Conservation (phyloP, 148 eudicot genomes). For the Vaccinium corymbosum region DNA sequence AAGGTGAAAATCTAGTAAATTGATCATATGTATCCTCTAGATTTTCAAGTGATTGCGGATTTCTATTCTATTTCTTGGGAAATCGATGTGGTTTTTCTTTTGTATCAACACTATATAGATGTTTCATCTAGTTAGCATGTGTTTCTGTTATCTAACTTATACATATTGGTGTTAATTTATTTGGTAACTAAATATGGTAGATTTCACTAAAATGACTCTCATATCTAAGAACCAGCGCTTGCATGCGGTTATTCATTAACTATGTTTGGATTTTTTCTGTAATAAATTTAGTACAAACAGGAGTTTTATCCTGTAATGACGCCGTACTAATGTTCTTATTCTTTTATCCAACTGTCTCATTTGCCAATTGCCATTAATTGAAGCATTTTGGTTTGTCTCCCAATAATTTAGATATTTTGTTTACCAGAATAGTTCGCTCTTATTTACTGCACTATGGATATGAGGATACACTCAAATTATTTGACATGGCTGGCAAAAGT, state of each 20-base stretch:
- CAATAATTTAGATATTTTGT: constrained; percentile 17
- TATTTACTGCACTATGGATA: constrained; percentile 94
- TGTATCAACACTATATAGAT: neutral
- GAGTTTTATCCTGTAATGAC: constrained; percentile 13
- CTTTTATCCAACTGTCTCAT: neutral
- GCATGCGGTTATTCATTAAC: too few species aligned
- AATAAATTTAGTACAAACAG: neutral
- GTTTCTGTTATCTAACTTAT: neutral
- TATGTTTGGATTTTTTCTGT: neutral
- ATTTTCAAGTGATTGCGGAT: neutral
- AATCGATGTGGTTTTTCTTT: neutral
- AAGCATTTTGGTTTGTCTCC: neutral
- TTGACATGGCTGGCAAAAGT: constrained; percentile 65
- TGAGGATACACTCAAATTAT: constrained; percentile 69
- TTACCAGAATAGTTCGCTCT: constrained; percentile 73
- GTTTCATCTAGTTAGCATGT: neutral
- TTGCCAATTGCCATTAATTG: neutral
- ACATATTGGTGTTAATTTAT: neutral
- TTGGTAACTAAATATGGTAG: neutral
- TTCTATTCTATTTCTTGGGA: neutral
- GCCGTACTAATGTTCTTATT: neutral
- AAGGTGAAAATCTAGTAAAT: neutral
- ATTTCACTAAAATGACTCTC: neutral
- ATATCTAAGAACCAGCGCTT: neutral
- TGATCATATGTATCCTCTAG: neutral